Percentiles rank a stretch among this genome's conserved stretches.
phyloP scores from a whole-genome alignment of 2,329 filamentous ascomycete species.

The Microsporum audouinii region DNA sequence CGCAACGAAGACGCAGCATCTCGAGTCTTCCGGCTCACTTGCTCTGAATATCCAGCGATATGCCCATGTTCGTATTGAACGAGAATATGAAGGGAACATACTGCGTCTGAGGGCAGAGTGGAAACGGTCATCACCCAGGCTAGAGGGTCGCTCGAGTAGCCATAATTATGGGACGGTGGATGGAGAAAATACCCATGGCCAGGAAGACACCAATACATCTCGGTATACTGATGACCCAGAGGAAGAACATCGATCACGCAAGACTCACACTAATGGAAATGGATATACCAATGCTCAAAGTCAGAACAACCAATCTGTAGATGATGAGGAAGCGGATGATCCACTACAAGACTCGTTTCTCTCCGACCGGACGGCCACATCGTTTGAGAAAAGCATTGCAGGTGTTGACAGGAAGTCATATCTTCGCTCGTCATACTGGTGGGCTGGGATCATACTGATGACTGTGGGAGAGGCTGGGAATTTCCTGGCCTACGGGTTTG shows the following conservation, averaged over 20 bases:
- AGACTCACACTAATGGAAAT: not conserved
- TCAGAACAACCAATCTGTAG: not conserved
- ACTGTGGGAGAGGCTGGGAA: constrained; percentile 88
- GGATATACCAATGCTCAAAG: constrained; percentile 8
- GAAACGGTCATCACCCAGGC: constrained; percentile 30
- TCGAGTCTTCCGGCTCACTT: constrained; percentile 46
- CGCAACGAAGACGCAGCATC: not conserved
- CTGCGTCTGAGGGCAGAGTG: constrained; percentile 45
- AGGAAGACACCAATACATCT: not conserved
- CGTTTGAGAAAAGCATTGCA: constrained; percentile 29
- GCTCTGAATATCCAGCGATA: constrained; percentile 95
- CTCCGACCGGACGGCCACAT: constrained; percentile 31
- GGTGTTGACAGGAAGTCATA: constrained; percentile 55
- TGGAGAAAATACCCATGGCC: constrained; percentile 20
- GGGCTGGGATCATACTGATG: constrained; percentile 87
- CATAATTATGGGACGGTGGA: constrained; percentile 3
- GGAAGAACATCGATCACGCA: not conserved
- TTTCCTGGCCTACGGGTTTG: constrained; percentile 94
- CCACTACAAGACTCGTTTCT: constrained; percentile 24
- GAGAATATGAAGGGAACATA: constrained; percentile 52
- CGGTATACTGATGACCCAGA: constrained; percentile 21
- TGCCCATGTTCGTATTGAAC: constrained; percentile 73
- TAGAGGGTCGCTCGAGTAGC: constrained; percentile 9
- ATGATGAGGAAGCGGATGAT: constrained; percentile 30
- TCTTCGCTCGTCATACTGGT: constrained; percentile 88